Conservation (phyloP, 148 eudicot species). For the Persicaria tinctoria region DNA sequence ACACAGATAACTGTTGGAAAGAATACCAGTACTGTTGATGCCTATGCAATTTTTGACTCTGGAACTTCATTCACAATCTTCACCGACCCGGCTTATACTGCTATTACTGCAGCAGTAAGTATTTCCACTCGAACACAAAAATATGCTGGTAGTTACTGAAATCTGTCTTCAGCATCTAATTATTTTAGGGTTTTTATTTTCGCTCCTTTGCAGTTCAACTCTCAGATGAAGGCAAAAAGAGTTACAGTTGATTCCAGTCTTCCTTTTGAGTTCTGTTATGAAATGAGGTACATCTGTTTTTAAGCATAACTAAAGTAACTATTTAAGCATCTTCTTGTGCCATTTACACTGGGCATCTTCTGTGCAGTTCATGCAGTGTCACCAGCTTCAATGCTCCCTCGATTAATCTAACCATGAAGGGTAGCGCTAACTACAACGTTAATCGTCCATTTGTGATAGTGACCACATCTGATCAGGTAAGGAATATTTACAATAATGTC, state of each 20-base stretch:
- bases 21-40: slow-evolving; percentile 31
- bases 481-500: background rate
- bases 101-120: slow-evolving; percentile 55
- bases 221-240: slow-evolving; percentile 38
- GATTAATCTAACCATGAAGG: slow-evolving; percentile 62
- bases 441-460: slow-evolving; percentile 14
- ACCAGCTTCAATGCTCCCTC: slow-evolving; percentile 22
- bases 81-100: slow-evolving; percentile 63
- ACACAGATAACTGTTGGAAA: slow-evolving; percentile 45
- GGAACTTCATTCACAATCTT: slow-evolving; percentile 85
- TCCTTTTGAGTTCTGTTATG: slow-evolving; percentile 57
- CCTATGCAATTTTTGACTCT: slow-evolving; percentile 62
- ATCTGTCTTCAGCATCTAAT: background rate
- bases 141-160: background rate
- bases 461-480: slow-evolving; percentile 22
- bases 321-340: background rate
- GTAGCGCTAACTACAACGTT: slow-evolving; percentile 43
- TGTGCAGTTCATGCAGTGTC: slow-evolving; percentile 41
- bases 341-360: background rate
- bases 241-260: slow-evolving; percentile 18
- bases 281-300: slow-evolving; percentile 25
- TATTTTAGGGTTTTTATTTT: background rate
- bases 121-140: background rate
- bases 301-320: background rate
- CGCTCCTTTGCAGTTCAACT: slow-evolving; percentile 41